Evolutionary conservation across 805 yeast genomes (phyloP), one percentile per base, ranked within the genome.

Genomic region (Candida yuanshanica): DNA sequence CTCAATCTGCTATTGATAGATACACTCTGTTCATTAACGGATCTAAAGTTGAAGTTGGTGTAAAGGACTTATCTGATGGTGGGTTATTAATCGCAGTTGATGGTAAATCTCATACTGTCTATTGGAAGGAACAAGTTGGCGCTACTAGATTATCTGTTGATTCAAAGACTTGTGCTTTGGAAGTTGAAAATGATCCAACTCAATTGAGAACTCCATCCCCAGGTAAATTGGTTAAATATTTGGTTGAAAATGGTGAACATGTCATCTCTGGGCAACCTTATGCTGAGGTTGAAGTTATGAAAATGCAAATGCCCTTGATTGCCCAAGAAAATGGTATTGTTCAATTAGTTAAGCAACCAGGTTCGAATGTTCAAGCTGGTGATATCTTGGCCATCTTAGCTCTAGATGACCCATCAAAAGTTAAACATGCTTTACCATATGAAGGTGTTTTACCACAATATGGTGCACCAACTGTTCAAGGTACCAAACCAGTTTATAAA

Each of bases 241-340:
- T 93, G 52, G 95, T 93, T 47, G 98, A 95, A 60, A 83, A 82
- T 54, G 99, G 99, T 52, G 99, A 91, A 49, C 98, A 91, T 58
- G 77, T 93, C 54, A 67, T 65, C 39, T 80, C 93, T 45, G 98
- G 98, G 46, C 95, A 91, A 68, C 81, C 97, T 35, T 95, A 79
- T 59, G 99, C 99, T 33, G 99, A 93, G 69, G 96, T 93, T 43
- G 99, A 93, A 69, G 99, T 93, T 52, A 93, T 93, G 99, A 93
- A 93, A 68, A 93, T 93, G 99, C 89, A 90, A 66, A 93, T 93
- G 97, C 97, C 99, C 38, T 75, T 93, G 56, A 70, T 90, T 58
- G 91, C 97, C 17, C 87, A 81, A 64, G 99, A 91, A 64, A 83
- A 85, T 56, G 99, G 99, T 74, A 72, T 76, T 44, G 86, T 90